A percentile compares a stretch with the other conserved stretches of the same genome.
These are phyloP conservation scores for Maudiozyma turicensis DNA, from an alignment of 805 yeast species.

Conservation along the genomic window DNA sequence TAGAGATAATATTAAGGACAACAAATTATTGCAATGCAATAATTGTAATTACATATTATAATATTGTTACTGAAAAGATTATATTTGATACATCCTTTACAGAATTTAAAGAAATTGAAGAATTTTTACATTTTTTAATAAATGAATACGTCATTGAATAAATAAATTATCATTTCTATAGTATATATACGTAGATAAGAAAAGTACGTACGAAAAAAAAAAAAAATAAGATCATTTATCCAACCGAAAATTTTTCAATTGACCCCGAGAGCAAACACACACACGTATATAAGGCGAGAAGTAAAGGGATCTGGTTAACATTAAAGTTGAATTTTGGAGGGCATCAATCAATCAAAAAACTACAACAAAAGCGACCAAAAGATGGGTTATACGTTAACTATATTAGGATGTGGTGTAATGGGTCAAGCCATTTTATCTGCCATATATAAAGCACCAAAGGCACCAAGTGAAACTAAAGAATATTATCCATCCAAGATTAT, in stretches of 20 bases:
- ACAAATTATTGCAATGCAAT: slow-evolving; percentile 28
- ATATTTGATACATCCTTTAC: slow-evolving; percentile 23
- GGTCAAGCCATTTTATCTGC: slow-evolving; percentile 89
- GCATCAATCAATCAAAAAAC: too few relatives aligned
- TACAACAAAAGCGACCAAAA: background rate
- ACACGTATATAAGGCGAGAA: background rate
- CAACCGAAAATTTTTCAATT: background rate
- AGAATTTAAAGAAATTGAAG: slow-evolving; percentile 29
- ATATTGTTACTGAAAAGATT: background rate
- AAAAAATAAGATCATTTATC: too few relatives aligned
- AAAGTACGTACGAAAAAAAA: too few relatives aligned
- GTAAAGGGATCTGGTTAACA: background rate
- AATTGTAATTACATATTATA: slow-evolving; percentile 13
- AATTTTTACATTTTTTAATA: slow-evolving; percentile 26
- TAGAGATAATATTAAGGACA: slow-evolving; percentile 16
- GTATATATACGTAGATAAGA: too few relatives aligned
- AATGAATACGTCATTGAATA: slow-evolving; percentile 15
- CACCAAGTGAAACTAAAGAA: slow-evolving; percentile 19
- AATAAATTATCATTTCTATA: background rate
- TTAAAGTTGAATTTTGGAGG: too few relatives aligned
- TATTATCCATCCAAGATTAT: slow-evolving; percentile 61
- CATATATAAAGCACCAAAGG: slow-evolving; percentile 26
- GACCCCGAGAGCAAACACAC: background rate
- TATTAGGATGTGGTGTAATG: slow-evolving; percentile 92
- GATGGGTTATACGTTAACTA: slow-evolving; percentile 49